Conservation (phyloP, 129 eudicot genomes). For the Escallonia herrerae region DNA sequence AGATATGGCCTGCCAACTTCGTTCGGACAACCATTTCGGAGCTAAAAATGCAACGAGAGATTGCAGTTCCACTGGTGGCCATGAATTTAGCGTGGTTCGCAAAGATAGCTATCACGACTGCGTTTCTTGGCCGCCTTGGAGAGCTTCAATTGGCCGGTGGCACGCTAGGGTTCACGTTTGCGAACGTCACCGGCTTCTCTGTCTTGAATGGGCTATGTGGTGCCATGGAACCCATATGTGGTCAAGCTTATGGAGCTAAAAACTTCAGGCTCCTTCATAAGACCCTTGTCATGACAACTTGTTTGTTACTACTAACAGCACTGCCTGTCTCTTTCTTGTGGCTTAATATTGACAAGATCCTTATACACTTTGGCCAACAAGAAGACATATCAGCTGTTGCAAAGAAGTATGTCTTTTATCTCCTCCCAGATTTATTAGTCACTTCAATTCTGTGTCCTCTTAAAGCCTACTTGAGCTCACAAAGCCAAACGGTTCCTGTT, state of each 20-base stretch:
- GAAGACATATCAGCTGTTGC: slow-evolving; percentile 47
- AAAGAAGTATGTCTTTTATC: slow-evolving; percentile 47
- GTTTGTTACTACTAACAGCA: slow-evolving; percentile 37
- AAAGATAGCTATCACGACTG: slow-evolving; percentile 66
- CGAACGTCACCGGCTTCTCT: slow-evolving; percentile 85
- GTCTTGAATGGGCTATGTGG: slow-evolving; percentile 60
- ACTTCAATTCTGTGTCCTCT: slow-evolving; percentile 66
- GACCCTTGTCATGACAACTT: slow-evolving; percentile 60
- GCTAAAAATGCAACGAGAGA: slow-evolving; percentile 52
- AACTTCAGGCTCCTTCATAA: slow-evolving; percentile 73
- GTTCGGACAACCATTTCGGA: slow-evolving; percentile 26
- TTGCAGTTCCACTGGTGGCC: slow-evolving; percentile 47
- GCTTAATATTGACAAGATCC: slow-evolving; percentile 68
- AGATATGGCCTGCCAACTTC: slow-evolving; percentile 19
- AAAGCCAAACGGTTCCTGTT: slow-evolving; percentile 56
- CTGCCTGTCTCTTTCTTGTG: slow-evolving; percentile 59
- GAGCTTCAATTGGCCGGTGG: slow-evolving; percentile 85
- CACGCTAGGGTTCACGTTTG: slow-evolving; percentile 68
- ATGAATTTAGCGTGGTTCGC: slow-evolving; percentile 83
- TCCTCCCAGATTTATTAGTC: slow-evolving; percentile 68
- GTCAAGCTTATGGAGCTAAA: slow-evolving; percentile 89
- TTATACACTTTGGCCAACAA: slow-evolving; percentile 65
- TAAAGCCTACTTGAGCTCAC: slow-evolving; percentile 71
- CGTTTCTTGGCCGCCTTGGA: slow-evolving; percentile 81
- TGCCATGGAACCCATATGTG: slow-evolving; percentile 96